Base-by-base conservation (phyloP, 2,329 filamentous ascomycete genomes). In the Pyrenophora teres region DNA sequence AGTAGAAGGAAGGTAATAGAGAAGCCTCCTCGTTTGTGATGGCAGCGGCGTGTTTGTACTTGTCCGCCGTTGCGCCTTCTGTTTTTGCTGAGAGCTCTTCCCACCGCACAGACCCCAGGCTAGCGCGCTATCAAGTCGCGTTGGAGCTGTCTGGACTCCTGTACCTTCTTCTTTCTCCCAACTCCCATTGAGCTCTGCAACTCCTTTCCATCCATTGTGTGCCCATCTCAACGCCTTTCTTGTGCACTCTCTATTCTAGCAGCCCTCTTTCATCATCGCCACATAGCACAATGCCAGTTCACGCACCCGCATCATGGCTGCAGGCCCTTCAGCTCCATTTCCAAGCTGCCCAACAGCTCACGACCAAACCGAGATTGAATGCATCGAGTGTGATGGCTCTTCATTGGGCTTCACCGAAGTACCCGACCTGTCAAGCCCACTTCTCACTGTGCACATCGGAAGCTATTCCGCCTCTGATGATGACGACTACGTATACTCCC, bases 41-140 rank as follows among this genome's bases (percentile, higher is more conserved):
- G 65, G 63, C 59, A 63, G 64, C 60, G 60, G 59, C 60, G 55
- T 53, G 55, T 56, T 53, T 57, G 51, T 57, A 54, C 44, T 50
- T 50, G 55, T 40, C 47, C 41, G 48, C 38, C 25, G 59, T 64
- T 50, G 60, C 59, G 56, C 59, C 59, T 59, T 55, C 58, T 63
- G 59, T 65, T 67, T 69, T 68, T 67, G 62, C 63, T 61, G 65
- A 64, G 62, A 66, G 57, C 63, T 60, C 63, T 60, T 52, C 35
- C 50, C 45, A 38, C 46, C 47, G 53, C 52, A 47, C 54, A 53
- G 52, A 45, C 50, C 47, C 42, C 25, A 21, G 27, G 32, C 41
- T 65, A 66, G 63, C 60, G 64, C 52, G 52, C 60, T 59, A 59
- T 63, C 51, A 60, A 40, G 25, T 50, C 47, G 47, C 42, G 41